phyloP scores from a whole-genome alignment of 116 monocot genomes.

The Trichopus zeylanicus region DNA sequence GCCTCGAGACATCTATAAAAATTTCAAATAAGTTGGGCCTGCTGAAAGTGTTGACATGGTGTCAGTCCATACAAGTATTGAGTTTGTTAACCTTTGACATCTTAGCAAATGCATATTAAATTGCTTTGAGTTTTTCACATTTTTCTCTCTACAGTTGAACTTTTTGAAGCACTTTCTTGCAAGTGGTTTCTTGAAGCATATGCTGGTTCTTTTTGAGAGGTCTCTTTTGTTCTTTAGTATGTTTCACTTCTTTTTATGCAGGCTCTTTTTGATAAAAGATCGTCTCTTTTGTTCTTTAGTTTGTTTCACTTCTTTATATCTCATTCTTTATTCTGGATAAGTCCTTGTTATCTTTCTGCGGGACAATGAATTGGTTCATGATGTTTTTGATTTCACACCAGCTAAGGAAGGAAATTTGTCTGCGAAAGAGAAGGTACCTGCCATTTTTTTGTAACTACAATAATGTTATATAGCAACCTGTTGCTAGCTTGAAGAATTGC shows the following conservation, averaged over 20 bases:
- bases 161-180: slow-evolving; percentile 80
- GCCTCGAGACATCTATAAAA: slow-evolving; percentile 41
- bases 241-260: too few relatives aligned
- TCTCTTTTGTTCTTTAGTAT: too few relatives aligned
- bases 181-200: slow-evolving; percentile 83
- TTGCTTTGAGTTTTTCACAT: neutral
- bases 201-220: slow-evolving; percentile 43
- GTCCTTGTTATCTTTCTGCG: slow-evolving; percentile 22
- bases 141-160: slow-evolving; percentile 44
- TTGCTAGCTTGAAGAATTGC: too few relatives aligned
- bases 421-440: slow-evolving; percentile 42
- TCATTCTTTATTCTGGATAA: too few relatives aligned
- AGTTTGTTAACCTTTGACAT: neutral
- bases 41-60: slow-evolving; percentile 45
- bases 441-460: too few relatives aligned
- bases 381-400: slow-evolving; percentile 44
- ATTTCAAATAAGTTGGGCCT: slow-evolving; percentile 34
- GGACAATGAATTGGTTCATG: slow-evolving; percentile 49
- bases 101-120: neutral
- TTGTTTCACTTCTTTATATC: neutral
- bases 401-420: slow-evolving; percentile 48
- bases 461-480: too few relatives aligned
- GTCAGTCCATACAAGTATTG: slow-evolving; percentile 40
- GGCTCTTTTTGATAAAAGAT: slow-evolving; percentile 32
- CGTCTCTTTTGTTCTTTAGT: neutral